Base-by-base conservation (phyloP, 1,139 yeast genomes). In the Kurtzmaniella quercitrusa region DNA sequence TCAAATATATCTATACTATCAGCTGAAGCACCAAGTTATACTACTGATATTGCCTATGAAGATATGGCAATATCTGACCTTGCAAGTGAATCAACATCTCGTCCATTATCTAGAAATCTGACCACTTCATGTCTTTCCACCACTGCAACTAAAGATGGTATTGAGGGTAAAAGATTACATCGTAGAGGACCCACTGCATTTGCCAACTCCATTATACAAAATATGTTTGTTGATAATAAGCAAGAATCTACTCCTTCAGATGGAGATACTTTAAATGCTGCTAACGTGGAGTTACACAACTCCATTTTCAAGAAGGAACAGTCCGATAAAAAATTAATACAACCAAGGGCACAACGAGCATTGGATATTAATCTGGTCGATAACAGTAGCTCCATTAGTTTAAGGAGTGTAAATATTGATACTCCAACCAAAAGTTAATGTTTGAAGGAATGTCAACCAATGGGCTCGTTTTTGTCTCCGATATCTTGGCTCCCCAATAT, bases 101-200 rank as follows among this genome's bases (percentile, higher is more conserved):
- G 85, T 44, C 84, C 86, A 0, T 55, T 78, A 23, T 81, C 87
- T 0, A 68, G 87, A 42, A 76, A 76, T 39, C 80, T 87, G 16
- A 76, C 77, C 30, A 76, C 83, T 2, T 80, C 87, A 2, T 82
- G 85, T 41, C 60, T 82, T 28, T 81, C 88, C 0, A 81, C 84
- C 17, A 82, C 85, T 2, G 88, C 88, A 11, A 81, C 86, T 21
- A 82, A 82, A 53, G 88, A 83, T 55, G 88, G 88, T 0, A 61
- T 82, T 6, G 88, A 82, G 56, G 88, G 88, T 2, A 76, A 78
- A 50, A 61, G 74, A 42, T 66, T 78, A 40, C 80, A 75, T 50
- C 63, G 79, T 45, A 58, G 57, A 28, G 73, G 74, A 0, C 73
- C 71, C 5, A 62, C 66, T 16, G 57, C 66, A 2, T 69, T 66